A percentile compares a stretch with the other conserved stretches of the same genome.
phyloP scores from a whole-genome alignment of 257 asterid genomes.

The Nicotiana obtusifolia region DNA sequence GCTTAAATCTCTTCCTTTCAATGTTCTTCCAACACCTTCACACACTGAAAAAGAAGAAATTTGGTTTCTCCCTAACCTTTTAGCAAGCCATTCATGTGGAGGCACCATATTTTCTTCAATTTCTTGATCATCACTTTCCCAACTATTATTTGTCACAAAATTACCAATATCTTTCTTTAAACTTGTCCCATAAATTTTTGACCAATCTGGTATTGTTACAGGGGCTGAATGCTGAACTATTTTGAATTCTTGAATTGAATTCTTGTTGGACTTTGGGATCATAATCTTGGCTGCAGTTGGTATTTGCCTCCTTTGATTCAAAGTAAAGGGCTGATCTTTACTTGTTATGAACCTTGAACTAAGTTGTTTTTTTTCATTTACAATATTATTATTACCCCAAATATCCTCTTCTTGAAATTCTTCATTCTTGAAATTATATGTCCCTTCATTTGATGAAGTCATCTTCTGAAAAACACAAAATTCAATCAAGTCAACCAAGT shows the following conservation, averaged over 20 bases:
- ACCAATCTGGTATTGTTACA: conserved; percentile 41
- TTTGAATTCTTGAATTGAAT: not conserved
- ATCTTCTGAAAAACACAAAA: not conserved
- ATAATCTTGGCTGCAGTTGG: not conserved
- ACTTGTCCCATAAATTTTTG: conserved; percentile 35
- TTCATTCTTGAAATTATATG: not conserved
- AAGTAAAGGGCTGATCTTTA: not conserved
- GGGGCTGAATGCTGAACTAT: not conserved
- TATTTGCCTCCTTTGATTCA: not conserved
- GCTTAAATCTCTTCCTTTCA: conserved; percentile 59
- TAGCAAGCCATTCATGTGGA: conserved; percentile 55
- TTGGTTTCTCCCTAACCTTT: conserved; percentile 24
- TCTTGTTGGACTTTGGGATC: conserved; percentile 4
- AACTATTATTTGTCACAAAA: conserved; percentile 10
- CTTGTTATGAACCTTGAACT: not conserved
- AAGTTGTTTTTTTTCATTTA: not conserved
- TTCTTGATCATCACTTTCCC: conserved; percentile 35
- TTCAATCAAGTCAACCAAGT: not conserved
- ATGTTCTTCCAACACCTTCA: conserved; percentile 66
- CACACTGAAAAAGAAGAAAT: conserved; percentile 47
- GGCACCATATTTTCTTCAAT: conserved; percentile 30
- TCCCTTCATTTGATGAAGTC: not conserved
- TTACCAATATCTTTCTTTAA: not conserved
- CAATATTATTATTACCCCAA: not conserved
- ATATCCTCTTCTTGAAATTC: conserved; percentile 8